These are phyloP conservation scores for Fusarium poae DNA, from an alignment of 2,329 filamentous ascomycete species.

Conservation along the genomic window DNA sequence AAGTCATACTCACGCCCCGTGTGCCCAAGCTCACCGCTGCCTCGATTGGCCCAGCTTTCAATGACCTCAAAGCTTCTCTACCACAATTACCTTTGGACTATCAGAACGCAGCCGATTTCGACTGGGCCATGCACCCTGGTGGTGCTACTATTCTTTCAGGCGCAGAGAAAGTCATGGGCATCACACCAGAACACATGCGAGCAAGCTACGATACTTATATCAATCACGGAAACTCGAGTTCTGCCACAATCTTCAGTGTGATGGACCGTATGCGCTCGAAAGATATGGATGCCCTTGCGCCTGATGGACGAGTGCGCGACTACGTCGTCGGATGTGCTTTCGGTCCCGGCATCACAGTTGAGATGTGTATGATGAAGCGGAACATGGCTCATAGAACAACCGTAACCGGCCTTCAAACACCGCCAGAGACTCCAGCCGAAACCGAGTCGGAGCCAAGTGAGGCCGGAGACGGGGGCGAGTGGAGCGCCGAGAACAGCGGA, in stretches of 20 bases:
- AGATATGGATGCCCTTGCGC: slow-evolving; percentile 70
- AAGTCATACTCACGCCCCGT: slow-evolving; percentile 72
- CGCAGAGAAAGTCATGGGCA: slow-evolving; percentile 68
- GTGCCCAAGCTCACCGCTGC: slow-evolving; percentile 69
- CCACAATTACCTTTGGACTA: slow-evolving; percentile 60
- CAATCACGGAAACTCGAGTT: slow-evolving; percentile 76
- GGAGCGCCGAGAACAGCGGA: slow-evolving; percentile 33
- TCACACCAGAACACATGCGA: slow-evolving; percentile 73
- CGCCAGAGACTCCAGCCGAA: slow-evolving; percentile 68
- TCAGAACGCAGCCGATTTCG: slow-evolving; percentile 68
- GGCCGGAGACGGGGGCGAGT: slow-evolving; percentile 55
- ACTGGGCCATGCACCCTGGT: slow-evolving; percentile 81
- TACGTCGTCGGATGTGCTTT: slow-evolving; percentile 77
- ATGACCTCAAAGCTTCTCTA: slow-evolving; percentile 64
- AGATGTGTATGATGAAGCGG: slow-evolving; percentile 75
- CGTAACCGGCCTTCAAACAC: slow-evolving; percentile 61
- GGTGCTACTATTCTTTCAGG: slow-evolving; percentile 75
- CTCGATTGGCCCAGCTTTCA: slow-evolving; percentile 67
- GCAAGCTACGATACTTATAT: slow-evolving; percentile 79
- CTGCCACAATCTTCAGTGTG: slow-evolving; percentile 77
- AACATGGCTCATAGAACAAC: slow-evolving; percentile 34
- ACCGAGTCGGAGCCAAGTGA: slow-evolving; percentile 66
- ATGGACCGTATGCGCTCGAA: slow-evolving; percentile 70
- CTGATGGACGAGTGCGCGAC: slow-evolving; percentile 63
- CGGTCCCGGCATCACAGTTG: slow-evolving; percentile 75